Conservation (phyloP, 2,329 filamentous ascomycete species). For the Triangularia setosa region DNA sequence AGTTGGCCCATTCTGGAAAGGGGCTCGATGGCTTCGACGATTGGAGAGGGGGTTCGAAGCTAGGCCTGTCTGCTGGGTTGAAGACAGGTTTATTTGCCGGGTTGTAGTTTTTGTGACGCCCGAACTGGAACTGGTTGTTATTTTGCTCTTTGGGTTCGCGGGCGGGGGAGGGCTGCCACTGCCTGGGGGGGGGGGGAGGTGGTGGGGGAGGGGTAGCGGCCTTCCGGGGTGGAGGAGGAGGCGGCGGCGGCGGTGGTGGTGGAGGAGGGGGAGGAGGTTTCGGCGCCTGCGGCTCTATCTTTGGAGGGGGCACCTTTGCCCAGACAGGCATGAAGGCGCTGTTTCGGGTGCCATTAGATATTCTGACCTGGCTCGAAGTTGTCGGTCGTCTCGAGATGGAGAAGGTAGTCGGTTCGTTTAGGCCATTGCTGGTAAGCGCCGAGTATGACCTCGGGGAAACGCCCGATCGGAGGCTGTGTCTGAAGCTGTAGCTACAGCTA, state of each 20-base stretch:
- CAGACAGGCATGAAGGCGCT: not conserved
- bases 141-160: not conserved
- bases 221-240: not conserved
- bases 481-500: conserved; percentile 21
- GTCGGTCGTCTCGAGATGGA: not conserved
- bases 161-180: not conserved
- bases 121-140: not conserved
- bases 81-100: not conserved
- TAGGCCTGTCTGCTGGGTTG: not conserved
- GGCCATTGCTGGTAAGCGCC: not conserved
- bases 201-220: not conserved
- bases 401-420: not conserved
- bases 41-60: not conserved
- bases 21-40: not conserved
- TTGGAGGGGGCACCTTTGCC: not conserved
- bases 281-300: not conserved
- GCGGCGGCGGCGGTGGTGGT: not conserved
- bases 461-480: conserved; percentile 11
- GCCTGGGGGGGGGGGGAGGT: not conserved
- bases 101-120: not conserved
- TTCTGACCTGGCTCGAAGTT: not conserved
- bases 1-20: not conserved
- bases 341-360: not conserved
- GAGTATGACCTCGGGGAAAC: not conserved
- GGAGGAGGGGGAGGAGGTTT: not conserved